phyloP scores from a whole-genome alignment of 768 basidiomycete genomes.

The Nevesoporus exiguus region DNA sequence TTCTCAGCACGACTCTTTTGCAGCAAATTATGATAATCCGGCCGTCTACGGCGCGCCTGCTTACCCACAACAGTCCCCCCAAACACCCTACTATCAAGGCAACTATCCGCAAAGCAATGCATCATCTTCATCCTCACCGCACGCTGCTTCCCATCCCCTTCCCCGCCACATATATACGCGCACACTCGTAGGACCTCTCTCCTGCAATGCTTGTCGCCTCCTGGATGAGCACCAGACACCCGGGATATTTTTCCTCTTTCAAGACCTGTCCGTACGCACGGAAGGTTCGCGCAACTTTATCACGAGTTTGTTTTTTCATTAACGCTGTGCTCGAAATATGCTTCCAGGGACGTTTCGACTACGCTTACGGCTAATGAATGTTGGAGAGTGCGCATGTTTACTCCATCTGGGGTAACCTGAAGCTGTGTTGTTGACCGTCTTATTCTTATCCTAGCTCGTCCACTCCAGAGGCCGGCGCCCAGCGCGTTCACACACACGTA shows the following conservation, averaged over 20 bases:
- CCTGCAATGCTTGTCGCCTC: slow-evolving; percentile 80
- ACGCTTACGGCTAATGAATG: slow-evolving; percentile 82
- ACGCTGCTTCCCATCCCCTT: slow-evolving; percentile 39
- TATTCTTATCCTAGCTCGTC: slow-evolving; percentile 49
- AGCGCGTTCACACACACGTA: slow-evolving; percentile 59
- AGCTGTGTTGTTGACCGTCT: slow-evolving; percentile 21
- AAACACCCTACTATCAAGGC: slow-evolving; percentile 30
- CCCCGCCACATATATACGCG: slow-evolving; percentile 77
- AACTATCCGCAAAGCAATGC: slow-evolving; percentile 23
- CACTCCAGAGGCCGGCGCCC: slow-evolving; percentile 67
- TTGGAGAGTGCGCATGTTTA: slow-evolving; percentile 74
- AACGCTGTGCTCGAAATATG: slow-evolving; percentile 18
- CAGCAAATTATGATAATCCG: slow-evolving; percentile 25
- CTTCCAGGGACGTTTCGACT: slow-evolving; percentile 75
- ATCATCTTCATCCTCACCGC: slow-evolving; percentile 29
- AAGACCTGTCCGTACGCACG: slow-evolving; percentile 89
- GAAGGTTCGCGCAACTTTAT: slow-evolving; percentile 59
- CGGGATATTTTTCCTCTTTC: slow-evolving; percentile 94
- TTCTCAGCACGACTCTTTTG: slow-evolving; percentile 24
- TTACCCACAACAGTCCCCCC: slow-evolving; percentile 29
- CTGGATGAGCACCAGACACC: slow-evolving; percentile 80
- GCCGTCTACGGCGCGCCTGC: slow-evolving; percentile 23
- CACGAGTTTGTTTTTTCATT: slow-evolving; percentile 22
- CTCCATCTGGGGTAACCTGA: slow-evolving; percentile 11
- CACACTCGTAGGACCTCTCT: slow-evolving; percentile 86